phyloP scores from a whole-genome alignment of 345 rosid species.

The Bruguiera sexangula region DNA sequence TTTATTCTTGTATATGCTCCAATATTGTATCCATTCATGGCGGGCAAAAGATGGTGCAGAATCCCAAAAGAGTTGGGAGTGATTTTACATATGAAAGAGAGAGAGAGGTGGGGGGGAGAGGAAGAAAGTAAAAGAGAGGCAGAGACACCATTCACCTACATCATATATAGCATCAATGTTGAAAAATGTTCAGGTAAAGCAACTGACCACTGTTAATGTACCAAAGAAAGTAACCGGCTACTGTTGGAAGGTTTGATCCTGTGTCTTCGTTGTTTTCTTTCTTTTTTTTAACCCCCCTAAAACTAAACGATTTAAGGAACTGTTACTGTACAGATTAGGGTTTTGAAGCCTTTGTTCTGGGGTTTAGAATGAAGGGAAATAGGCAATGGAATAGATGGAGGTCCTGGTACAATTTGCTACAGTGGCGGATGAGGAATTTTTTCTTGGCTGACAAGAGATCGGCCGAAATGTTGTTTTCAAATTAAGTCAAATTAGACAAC shows the following conservation, averaged over 20 bases:
- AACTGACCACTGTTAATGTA: too few species aligned
- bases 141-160: too few species aligned
- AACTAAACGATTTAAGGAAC: conserved; percentile 2
- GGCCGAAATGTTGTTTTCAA: too few species aligned
- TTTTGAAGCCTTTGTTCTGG: conserved; percentile 31
- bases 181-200: too few species aligned
- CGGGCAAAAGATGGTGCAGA: conserved; percentile 28
- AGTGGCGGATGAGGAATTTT: too few species aligned
- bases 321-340: conserved; percentile 37
- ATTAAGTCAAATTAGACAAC: too few species aligned
- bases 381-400: not conserved
- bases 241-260: too few species aligned
- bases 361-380: conserved; percentile 25
- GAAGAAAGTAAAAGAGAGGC: too few species aligned
- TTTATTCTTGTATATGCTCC: not conserved
- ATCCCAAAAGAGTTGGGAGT: conserved; percentile 24
- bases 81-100: conserved; percentile 4
- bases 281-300: not conserved
- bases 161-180: too few species aligned
- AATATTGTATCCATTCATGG: conserved; percentile 26
- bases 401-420: too few species aligned
- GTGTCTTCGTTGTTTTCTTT: conserved; percentile 1
- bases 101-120: not conserved
- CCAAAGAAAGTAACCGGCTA: too few species aligned
- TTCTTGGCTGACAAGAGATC: too few species aligned